Evolutionary conservation across 441 rosid genomes (phyloP), one percentile per base, ranked within the genome.

Genomic region (Euphorbia schlechtendalii): DNA sequence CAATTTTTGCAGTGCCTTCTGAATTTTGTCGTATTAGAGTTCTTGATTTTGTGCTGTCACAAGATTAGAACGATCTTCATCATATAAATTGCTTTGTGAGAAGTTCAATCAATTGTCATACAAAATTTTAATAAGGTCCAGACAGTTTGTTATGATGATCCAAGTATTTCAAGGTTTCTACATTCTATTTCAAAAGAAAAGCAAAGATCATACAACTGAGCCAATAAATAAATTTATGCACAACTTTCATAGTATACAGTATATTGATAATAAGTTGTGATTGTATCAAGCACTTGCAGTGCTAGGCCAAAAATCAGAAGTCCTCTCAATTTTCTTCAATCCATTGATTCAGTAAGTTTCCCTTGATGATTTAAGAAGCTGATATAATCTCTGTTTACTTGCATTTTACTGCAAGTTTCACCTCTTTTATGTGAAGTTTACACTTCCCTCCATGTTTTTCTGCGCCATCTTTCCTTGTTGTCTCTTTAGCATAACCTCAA

Each of bases 1-100:
- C 24, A 45, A 25, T 45, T 56, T 48, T 18, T 59, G 65, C 67
- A 45, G 64, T 57, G 48, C 67, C 40, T 55, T 4, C 7, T 28
- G 25, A n/a, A n/a, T n/a, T n/a, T n/a, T n/a, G n/a, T n/a, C n/a
- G n/a, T n/a, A n/a, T n/a, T n/a, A n/a, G n/a, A n/a, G n/a, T n/a
- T n/a, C n/a, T n/a, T n/a, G n/a, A n/a, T n/a, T n/a, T n/a, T n/a
- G n/a, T n/a, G n/a, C n/a, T n/a, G n/a, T n/a, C n/a, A n/a, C n/a
- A n/a, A n/a, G n/a, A n/a, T n/a, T n/a, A n/a, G n/a, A n/a, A n/a
- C n/a, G n/a, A n/a, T n/a, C n/a, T n/a, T n/a, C n/a, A n/a, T n/a
- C n/a, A n/a, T n/a, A n/a, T n/a, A n/a, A n/a, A n/a, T n/a, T n/a
- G n/a, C n/a, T n/a, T n/a, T n/a, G n/a, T n/a, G n/a, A n/a, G n/a